Conservation (phyloP, 345 rosid species). For the Trapa bicornis region DNA sequence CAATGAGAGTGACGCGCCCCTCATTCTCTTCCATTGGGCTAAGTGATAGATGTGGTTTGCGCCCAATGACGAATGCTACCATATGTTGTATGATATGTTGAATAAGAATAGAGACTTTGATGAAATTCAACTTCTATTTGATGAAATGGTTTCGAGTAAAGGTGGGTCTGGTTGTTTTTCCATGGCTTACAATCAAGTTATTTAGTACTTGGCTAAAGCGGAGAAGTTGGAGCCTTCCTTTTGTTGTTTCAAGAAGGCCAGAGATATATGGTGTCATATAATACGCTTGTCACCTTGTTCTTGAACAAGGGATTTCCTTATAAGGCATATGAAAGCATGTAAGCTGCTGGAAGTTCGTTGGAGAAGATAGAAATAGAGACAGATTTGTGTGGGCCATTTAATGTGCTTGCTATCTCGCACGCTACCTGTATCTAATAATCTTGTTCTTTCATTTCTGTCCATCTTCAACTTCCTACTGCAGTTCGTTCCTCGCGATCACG, state of each 20-base stretch:
- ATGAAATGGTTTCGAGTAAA: conserved; percentile 64
- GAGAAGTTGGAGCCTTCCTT: conserved; percentile 81
- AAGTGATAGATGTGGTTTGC: conserved; percentile 79
- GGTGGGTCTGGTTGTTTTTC: conserved; percentile 10
- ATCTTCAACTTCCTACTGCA: no score
- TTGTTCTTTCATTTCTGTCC: no score
- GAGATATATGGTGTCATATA: conserved; percentile 62
- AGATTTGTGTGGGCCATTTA: no score
- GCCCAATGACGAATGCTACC: conserved; percentile 53
- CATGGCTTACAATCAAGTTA: conserved; percentile 59
- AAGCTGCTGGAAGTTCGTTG: conserved; percentile 47
- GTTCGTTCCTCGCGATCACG: no score
- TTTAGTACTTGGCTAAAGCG: conserved; percentile 77
- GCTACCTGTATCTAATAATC: no score
- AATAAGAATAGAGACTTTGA: conserved; percentile 54
- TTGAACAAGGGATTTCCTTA: conserved; percentile 78
- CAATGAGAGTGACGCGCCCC: conserved; percentile 41
- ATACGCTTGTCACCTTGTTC: conserved; percentile 69
- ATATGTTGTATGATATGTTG: conserved; percentile 60
- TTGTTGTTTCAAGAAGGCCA: conserved; percentile 83
- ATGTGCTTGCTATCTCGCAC: no score
- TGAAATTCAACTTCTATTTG: conserved; percentile 62
- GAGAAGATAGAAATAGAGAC: no score
- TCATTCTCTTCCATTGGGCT: conserved; percentile 84
- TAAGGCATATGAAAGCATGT: conserved; percentile 93